phyloP scores from a whole-genome alignment of 441 rosid genomes.

The Eugenia klotzschiana region DNA sequence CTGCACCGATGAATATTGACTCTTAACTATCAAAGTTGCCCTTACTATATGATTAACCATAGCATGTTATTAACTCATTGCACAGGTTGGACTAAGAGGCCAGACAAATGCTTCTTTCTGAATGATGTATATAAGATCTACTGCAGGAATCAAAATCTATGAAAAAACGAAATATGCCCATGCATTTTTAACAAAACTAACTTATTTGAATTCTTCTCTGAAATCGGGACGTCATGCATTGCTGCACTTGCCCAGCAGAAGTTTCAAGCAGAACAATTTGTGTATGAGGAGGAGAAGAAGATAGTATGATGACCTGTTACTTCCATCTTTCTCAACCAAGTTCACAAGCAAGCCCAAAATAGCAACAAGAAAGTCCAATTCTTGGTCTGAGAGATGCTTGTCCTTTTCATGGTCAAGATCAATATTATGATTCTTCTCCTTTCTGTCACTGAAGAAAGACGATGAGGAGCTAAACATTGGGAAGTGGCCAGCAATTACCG shows the following conservation, averaged over 20 bases:
- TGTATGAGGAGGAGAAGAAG: not conserved
- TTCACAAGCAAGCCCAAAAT: constrained; percentile 85
- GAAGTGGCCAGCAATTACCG: constrained; percentile 65
- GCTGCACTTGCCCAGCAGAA: not conserved
- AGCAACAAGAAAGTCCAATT: constrained; percentile 87
- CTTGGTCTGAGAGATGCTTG: constrained; percentile 62
- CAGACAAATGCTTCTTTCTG: not conserved
- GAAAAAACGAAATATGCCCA: not conserved
- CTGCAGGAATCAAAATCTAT: not conserved
- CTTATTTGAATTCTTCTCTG: not conserved
- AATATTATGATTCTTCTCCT: constrained; percentile 10
- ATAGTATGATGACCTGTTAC: constrained; percentile 50
- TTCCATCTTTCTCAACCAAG: constrained; percentile 85
- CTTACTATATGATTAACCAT: not conserved
- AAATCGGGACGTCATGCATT: not conserved
- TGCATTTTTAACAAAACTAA: not conserved
- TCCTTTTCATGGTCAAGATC: constrained; percentile 22
- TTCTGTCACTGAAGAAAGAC: constrained; percentile 17
- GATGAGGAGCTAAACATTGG: constrained; percentile 47
- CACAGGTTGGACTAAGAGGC: not conserved
- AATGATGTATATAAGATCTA: not conserved
- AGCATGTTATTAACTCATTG: not conserved
- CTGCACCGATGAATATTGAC: not conserved
- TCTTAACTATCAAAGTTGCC: not conserved
- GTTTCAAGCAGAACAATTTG: not conserved